Evolutionary conservation across 1,284 basidiomycete species (phyloP).

Genomic region (Moesziomyces antarcticus): DNA sequence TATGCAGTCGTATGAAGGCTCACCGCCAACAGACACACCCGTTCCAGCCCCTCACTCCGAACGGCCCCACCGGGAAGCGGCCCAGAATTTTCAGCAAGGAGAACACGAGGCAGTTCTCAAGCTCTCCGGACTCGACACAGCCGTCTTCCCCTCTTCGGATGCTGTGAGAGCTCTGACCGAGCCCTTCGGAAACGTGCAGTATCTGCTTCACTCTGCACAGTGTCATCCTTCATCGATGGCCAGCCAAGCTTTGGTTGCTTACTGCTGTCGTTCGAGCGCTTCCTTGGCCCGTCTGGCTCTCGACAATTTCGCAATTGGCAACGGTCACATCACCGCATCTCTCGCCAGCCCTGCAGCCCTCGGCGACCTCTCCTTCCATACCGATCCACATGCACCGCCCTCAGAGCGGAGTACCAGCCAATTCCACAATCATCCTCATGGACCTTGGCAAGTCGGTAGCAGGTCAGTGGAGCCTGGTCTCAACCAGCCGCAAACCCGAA

Average conservation of each 20-base stretch:
- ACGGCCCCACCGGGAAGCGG: neutral
- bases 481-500: too few species aligned
- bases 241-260: conserved; percentile 6
- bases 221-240: neutral
- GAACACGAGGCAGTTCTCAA: conserved; percentile 6
- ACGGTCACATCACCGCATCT: conserved; percentile 7
- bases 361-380: neutral
- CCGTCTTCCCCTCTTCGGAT: conserved; percentile 14
- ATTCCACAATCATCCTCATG: neutral
- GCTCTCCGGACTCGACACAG: conserved; percentile 18
- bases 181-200: conserved; percentile 26
- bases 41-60: neutral
- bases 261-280: conserved; percentile 36
- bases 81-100: neutral
- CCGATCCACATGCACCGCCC: neutral
- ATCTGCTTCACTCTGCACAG: neutral
- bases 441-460: neutral
- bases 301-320: conserved; percentile 23
- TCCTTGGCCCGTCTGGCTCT: conserved; percentile 20
- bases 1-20: neutral
- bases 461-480: too few species aligned
- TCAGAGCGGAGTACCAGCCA: too few species aligned
- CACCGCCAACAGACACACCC: neutral
- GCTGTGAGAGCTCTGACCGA: conserved; percentile 33
- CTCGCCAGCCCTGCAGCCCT: neutral